Evolutionary conservation across 164 flowering plant species (phyloP).

Genomic region (Magnolia officinalis): DNA sequence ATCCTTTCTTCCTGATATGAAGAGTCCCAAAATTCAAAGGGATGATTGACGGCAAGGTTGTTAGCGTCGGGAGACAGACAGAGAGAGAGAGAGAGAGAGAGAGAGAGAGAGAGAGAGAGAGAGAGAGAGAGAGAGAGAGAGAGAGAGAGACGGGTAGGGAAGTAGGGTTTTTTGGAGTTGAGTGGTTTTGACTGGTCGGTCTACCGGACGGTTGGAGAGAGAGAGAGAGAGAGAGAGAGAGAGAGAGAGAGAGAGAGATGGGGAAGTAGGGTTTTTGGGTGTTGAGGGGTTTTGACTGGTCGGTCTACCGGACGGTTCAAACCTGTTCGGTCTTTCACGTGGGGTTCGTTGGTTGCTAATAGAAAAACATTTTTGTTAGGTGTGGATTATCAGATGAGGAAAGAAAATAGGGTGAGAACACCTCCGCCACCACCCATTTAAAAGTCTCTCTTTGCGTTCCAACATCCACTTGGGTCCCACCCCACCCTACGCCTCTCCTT

Average conservation of each 20-base stretch:
- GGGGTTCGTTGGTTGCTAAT: slow-evolving; percentile 3
- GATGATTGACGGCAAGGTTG: not conserved
- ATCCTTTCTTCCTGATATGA: not conserved
- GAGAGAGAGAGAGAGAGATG: not conserved
- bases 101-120: not conserved
- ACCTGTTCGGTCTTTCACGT: slow-evolving; percentile 2
- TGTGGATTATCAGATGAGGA: not conserved
- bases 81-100: not conserved
- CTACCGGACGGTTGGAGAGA: not conserved
- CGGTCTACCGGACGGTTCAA: slow-evolving; percentile 53
- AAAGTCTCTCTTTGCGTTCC: too few species aligned
- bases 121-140: not conserved
- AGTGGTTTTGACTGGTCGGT: not conserved
- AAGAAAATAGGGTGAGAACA: too few species aligned
- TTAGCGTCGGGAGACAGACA: not conserved
- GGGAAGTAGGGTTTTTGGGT: not conserved
- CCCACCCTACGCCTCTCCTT: too few species aligned
- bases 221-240: not conserved
- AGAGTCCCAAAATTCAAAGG: not conserved
- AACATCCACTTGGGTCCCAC: too few species aligned
- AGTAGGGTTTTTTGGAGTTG: not conserved
- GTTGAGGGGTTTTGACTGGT: slow-evolving; percentile 47
- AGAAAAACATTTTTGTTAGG: not conserved
- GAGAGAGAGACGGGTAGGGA: not conserved
- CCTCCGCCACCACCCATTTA: too few species aligned